These are phyloP conservation scores for Rubia yunnanensis DNA, from an alignment of 257 asterid species.

Conservation along the genomic window DNA sequence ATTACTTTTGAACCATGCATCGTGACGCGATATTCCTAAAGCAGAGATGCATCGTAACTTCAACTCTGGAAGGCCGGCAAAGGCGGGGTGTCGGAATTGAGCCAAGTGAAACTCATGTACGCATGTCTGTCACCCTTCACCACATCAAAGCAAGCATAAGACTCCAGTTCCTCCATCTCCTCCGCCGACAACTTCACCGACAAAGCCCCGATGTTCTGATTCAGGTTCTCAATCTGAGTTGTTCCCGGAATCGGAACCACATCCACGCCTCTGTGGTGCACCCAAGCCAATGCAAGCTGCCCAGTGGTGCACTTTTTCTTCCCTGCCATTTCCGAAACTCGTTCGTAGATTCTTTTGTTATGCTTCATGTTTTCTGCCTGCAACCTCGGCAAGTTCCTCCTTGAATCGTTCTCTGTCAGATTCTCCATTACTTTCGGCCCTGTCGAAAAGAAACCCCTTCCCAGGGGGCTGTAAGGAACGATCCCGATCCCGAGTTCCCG, in stretches of 20 bases:
- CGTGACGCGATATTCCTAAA: too few relatives aligned
- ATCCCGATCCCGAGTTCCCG: neutral
- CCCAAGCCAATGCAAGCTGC: conserved; percentile 36
- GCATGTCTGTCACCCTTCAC: conserved; percentile 24
- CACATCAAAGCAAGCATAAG: conserved; percentile 15
- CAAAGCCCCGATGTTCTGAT: conserved; percentile 21
- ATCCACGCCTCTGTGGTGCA: conserved; percentile 25
- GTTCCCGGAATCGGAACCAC: conserved; percentile 32
- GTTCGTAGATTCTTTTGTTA: conserved; percentile 17
- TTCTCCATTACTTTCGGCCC: neutral
- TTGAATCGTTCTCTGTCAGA: conserved; percentile 8
- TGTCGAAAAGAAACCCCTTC: neutral
- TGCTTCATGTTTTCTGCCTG: conserved; percentile 21
- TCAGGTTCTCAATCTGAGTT: conserved; percentile 27
- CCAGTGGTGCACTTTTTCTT: conserved; percentile 23
- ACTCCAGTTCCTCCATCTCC: conserved; percentile 29
- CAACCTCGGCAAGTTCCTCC: conserved; percentile 22
- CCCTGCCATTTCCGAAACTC: conserved; percentile 18
- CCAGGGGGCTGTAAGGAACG: neutral
- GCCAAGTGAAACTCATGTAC: conserved; percentile 14
- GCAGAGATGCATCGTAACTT: neutral
- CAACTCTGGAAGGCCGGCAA: conserved; percentile 17
- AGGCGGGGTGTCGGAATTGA: conserved; percentile 20
- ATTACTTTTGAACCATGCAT: too few relatives aligned
- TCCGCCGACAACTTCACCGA: conserved; percentile 17